These are phyloP conservation scores for Verticillium albo-atrum DNA, from an alignment of 2,329 filamentous ascomycete genomes.

Conservation along the genomic window DNA sequence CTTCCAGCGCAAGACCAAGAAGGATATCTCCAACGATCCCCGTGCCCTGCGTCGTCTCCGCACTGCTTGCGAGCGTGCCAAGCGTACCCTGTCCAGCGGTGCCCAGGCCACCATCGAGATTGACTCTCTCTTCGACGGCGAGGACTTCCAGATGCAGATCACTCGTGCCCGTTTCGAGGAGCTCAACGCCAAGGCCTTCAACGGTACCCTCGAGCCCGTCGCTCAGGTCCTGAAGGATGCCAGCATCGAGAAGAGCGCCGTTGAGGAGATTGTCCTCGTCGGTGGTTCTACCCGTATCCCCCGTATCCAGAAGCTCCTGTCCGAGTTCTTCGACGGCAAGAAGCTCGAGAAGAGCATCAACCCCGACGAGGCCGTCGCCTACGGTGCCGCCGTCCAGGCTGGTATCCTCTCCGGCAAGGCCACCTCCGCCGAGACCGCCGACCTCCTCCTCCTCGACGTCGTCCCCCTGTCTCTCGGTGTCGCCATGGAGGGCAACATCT, in stretches of 20 bases:
- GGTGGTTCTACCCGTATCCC: conserved; percentile 99
- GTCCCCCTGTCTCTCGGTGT: conserved; percentile 96
- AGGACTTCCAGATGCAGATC: conserved; percentile 96
- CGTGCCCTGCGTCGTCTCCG: conserved; percentile 93
- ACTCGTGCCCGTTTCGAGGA: conserved; percentile 99
- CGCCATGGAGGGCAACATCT: conserved; percentile 99
- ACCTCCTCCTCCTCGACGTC: conserved; percentile 94
- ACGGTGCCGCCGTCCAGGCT: conserved; percentile 97
- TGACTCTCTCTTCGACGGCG: conserved; percentile 95
- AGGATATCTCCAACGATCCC: conserved; percentile 75
- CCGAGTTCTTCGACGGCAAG: conserved; percentile 99
- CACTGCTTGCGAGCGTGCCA: conserved; percentile 98
- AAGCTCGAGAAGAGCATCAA: conserved; percentile 99
- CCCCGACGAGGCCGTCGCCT: conserved; percentile 98
- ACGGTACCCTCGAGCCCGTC: conserved; percentile 89
- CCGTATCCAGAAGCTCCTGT: conserved; percentile 97
- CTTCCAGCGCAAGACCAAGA: conserved; percentile 78
- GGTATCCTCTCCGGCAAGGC: conserved; percentile 99
- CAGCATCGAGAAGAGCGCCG: conserved; percentile 77
- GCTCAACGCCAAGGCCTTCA: conserved; percentile 92
- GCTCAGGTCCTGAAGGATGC: conserved; percentile 96
- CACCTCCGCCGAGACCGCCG: conserved; percentile 87
- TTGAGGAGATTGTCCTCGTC: conserved; percentile 98
- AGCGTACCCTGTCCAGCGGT: conserved; percentile 96
- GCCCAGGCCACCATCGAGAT: conserved; percentile 98